phyloP scores from a whole-genome alignment of 1,284 basidiomycete genomes.

The Earliella scabrosa region DNA sequence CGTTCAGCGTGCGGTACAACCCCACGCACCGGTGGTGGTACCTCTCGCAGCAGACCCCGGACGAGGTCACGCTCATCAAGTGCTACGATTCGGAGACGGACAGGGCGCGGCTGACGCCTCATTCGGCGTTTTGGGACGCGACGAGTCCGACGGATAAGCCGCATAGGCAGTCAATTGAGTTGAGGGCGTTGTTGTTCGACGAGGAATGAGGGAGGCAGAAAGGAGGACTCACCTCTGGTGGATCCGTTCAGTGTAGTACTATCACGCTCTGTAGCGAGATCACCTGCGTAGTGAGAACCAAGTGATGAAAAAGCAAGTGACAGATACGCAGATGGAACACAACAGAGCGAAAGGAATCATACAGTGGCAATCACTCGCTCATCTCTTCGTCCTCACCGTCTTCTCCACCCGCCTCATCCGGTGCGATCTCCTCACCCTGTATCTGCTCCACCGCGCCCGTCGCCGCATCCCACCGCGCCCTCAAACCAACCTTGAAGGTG shows the following conservation, averaged over 20 bases:
- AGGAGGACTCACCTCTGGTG: no score
- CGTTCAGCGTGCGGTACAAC: slow-evolving; percentile 53
- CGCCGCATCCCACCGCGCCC: slow-evolving; percentile 77
- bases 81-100: slow-evolving; percentile 46
- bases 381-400: slow-evolving; percentile 47
- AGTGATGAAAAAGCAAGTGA: not conserved
- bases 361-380: slow-evolving; percentile 41
- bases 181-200: slow-evolving; percentile 43
- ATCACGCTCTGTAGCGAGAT: no score
- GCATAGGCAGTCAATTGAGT: slow-evolving; percentile 45
- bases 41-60: slow-evolving; percentile 43
- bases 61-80: slow-evolving; percentile 53
- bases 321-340: slow-evolving; percentile 4
- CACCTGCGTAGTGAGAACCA: no score
- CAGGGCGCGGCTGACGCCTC: slow-evolving; percentile 48
- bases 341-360: slow-evolving; percentile 7
- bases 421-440: slow-evolving; percentile 45
- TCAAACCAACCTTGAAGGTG: slow-evolving; percentile 73
- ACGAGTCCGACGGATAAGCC: slow-evolving; percentile 43
- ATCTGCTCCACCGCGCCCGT: slow-evolving; percentile 71
- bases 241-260: no score
- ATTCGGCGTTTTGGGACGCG: slow-evolving; percentile 47
- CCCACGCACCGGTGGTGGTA: slow-evolving; percentile 67
- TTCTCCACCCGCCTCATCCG: slow-evolving; percentile 40
- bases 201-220: slow-evolving; percentile 15